Base-by-base conservation (phyloP, 345 rosid genomes). In the Citrus medica region DNA sequence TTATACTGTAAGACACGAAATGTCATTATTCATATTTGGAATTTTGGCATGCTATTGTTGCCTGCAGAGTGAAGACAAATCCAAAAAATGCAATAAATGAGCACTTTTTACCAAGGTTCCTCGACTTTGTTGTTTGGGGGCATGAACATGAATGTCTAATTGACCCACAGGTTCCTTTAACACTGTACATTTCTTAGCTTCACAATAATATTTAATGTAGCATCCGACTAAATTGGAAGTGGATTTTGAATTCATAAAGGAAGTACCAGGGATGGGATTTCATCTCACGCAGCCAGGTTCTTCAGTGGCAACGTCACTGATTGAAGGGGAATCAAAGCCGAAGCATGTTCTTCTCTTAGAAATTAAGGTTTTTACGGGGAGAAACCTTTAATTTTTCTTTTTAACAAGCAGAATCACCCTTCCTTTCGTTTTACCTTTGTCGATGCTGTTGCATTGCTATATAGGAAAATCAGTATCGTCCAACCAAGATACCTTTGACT, bases 271-370 rank as follows among this genome's bases (percentile, higher is more conserved):
- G 67, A 93, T 96, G 98, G 99, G 99, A 76, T 96, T 96, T 83
- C 99, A 96, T 87, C 87, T 96, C 74, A 94, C 97, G n/a, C 99
- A 94, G 87, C 97, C 99, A 27, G 98, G 99, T 79, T 96, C 99
- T 73, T 96, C 99, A n/a, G 88, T 96, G 70, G 99, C 99, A 71
- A 96, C 99, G 6, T 96, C 99, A 66, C 90, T 96, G 65, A 96
- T 96, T 82, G 98, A 94, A 85, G 99, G 99, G 78, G 99, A 96
- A 83, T 94, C 99, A 81, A 96, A 92, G 85, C 99, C 93, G 67
- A 96, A 96, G 84, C 99, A 96, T 84, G 97, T 92, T 76, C 97
- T 96, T 83, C 97, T 94, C 78, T 87, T 96, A 73, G 99, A 96
- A 90, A 91, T 96, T 82, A 96, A 93, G 99, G 99, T 92, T 78